Evolutionary conservation across 371 early-diverging fungal genomes (phyloP).

Genomic region (Mucor plumbeus): DNA sequence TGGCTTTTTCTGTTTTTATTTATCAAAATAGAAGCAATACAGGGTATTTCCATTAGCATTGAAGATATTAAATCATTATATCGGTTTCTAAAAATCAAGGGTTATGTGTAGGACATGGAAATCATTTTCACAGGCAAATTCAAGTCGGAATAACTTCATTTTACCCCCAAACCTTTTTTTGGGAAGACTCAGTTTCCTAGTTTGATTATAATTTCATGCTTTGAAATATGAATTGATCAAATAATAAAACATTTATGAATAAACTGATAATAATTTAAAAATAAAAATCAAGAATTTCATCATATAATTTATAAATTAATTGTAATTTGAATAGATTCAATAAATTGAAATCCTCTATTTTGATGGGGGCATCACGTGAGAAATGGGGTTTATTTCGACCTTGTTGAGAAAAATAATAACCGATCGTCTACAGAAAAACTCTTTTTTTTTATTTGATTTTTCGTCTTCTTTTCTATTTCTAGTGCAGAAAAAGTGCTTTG

Average conservation of each 20-base stretch:
- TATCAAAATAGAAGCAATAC: too few species aligned
- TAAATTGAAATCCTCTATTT: conserved; percentile 2
- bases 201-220: neutral
- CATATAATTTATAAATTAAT: neutral
- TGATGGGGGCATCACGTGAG: conserved; percentile 38
- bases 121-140: too few species aligned
- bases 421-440: neutral
- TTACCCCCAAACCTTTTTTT: conserved; percentile 17
- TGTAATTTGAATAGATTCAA: neutral
- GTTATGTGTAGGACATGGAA: too few species aligned
- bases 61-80: too few species aligned
- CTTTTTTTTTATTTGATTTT: conserved; percentile 1
- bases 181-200: neutral
- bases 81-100: too few species aligned
- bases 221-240: neutral
- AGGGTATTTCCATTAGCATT: too few species aligned
- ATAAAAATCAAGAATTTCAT: neutral
- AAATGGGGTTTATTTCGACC: conserved; percentile 26
- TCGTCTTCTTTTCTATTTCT: conserved; percentile 8
- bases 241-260: neutral
- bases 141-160: too few species aligned
- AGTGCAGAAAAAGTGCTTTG: conserved; percentile 2
- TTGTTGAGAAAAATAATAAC: conserved; percentile 6
- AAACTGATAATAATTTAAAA: neutral
- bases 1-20: too few species aligned